phyloP scores from a whole-genome alignment of 2,329 filamentous ascomycete genomes.

The Sporothrix pseudoabietina region DNA sequence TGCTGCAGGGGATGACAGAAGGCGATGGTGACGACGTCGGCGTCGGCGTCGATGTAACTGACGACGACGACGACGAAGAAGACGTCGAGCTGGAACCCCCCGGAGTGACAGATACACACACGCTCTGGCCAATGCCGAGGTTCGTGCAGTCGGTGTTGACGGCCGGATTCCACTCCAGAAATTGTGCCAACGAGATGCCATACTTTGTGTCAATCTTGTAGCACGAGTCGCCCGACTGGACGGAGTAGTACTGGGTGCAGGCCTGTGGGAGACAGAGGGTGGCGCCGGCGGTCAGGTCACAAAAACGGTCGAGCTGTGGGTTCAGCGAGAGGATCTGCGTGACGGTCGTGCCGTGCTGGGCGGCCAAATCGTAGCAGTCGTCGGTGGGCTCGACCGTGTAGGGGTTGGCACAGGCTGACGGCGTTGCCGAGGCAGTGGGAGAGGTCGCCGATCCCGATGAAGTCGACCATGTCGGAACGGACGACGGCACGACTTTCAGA shows the following conservation, averaged over 20 bases:
- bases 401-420: background rate
- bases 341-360: background rate
- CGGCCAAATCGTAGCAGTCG: slow-evolving; percentile 11
- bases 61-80: slow-evolving; percentile 1
- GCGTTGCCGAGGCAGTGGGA: background rate
- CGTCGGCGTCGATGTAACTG: background rate
- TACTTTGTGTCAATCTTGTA: slow-evolving; percentile 4
- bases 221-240: slow-evolving; percentile 2
- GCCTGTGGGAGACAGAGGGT: background rate
- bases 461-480: background rate
- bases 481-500: background rate
- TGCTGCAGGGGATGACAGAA: background rate
- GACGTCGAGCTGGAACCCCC: background rate
- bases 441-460: background rate
- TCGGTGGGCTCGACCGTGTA: slow-evolving; percentile 6
- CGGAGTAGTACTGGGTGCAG: slow-evolving; percentile 1
- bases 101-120: background rate
- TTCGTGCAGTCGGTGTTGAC: slow-evolving; percentile 18
- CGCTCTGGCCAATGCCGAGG: background rate
- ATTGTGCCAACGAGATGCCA: background rate
- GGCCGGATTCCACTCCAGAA: background rate
- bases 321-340: slow-evolving; percentile 18
- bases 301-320: background rate
- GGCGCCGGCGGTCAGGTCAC: background rate
- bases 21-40: background rate